Evolutionary conservation across 2,329 filamentous ascomycete species (phyloP), one percentile per base, ranked within the genome.

Genomic region (Rhynchosporium secalis): DNA sequence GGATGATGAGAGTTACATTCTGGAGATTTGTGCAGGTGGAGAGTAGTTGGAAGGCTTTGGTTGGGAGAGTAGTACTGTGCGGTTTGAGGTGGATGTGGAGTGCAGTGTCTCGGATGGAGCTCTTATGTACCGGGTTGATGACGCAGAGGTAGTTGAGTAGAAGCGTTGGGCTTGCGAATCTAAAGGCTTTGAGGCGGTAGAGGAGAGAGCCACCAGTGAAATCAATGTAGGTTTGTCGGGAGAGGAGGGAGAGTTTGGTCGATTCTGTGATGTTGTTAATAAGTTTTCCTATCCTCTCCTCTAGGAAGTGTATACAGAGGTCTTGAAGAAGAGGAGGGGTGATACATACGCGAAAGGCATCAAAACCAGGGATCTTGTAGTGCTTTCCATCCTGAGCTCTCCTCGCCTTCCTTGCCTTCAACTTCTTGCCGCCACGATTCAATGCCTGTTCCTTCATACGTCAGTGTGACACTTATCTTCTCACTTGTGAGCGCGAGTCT

Each of bases 61-160:
- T 56, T 54, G 48, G 40, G 10, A 63, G 48, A 1, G 29, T 36
- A 20, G 57, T 33, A 47, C 6, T 26, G 46, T 33, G 29, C 6
- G 28, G n/a, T 4, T 7, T 28, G 38, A 59, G 48, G 4, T 54
- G 29, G 33, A 60, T 33, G 4, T 43, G 12, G 26, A 65, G 31
- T 4, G 40, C 31, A 40, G 62, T 48, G 31, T 45, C 46, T 20
- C 40, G 47, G 20, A 65, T 60, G 33, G 58, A 40, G 26, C 60
- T 60, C 36, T 60, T 61, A 52, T 66, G 64, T 1, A 60, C 33
- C 0, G 64, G 64, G 38, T 63, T 61, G 15, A 66, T 66, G 33
- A 63, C 58, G 9, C 51, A 60, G 15, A 66, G 38, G 38, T 66
- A 66, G 28, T 65, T 63, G 13, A 63, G 55, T 54, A 65, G 62